Base-by-base conservation (phyloP, 441 rosid species). In the Dalechampia spathulata region DNA sequence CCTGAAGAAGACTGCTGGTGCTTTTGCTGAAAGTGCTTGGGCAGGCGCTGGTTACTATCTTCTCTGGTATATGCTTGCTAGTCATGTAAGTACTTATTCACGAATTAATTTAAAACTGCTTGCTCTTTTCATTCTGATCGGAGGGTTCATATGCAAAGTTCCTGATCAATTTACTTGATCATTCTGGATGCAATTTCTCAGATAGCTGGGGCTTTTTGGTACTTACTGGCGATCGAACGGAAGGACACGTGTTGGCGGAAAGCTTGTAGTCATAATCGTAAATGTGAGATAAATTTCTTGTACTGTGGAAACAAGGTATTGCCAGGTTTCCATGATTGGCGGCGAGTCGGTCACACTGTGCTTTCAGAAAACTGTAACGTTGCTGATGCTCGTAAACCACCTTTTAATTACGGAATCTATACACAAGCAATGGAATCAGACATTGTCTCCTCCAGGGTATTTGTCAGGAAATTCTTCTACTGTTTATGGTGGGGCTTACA, bases 401-500 rank as follows among this genome's bases (percentile, higher is more conserved):
- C 70, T 22, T 87, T 85, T 65, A 73, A 90, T 62, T 85, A 58
- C 30, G 96, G 96, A 37, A 90, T 90, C 65, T 90, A 78, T 59
- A 70, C 73, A 16, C 91, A 82, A 43, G 96, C 94, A 14, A 69
- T 90, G 67, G 28, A 74, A 14, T 82, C 90, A 13, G 80, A 75
- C 57, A 87, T 82, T 68, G 75, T 79, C 54, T 45, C 78, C 1
- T 79, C 95, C 15, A 60, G 75, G 26, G 23, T 55, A 11, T 82
- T 90, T 44, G 54, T 75, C 73, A 58, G 83, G 40, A 87, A 83
- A 64, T 87, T 87, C 72, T 80, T 77, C 46, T 87, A 80, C 69
- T 90, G 95, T 65, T 78, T 87, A 2, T 87, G 98, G 98, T 90
- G 96, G 96, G 98, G 96, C 21, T 76, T 90, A 54, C 95, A 90